A percentile compares a stretch with the other conserved stretches of the same genome.
phyloP scores from a whole-genome alignment of 805 yeast genomes.

The Candida maris region DNA sequence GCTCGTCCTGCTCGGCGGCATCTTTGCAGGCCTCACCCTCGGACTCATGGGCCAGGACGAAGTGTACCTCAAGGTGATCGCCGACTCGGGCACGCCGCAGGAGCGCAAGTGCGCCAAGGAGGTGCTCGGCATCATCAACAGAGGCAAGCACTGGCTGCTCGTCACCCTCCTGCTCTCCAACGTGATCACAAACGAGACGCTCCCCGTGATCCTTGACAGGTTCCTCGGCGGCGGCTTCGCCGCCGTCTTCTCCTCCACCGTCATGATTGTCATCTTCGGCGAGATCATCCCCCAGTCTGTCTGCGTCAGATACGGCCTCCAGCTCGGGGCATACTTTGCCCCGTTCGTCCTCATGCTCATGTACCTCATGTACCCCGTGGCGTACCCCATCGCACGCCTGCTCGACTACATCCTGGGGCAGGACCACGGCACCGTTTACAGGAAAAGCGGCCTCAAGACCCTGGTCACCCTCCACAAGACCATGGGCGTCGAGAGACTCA shows the following conservation, averaged over 20 bases:
- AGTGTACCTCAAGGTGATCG: slow-evolving; percentile 85
- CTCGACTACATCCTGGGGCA: slow-evolving; percentile 85
- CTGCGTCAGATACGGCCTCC: slow-evolving; percentile 88
- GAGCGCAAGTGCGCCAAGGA: slow-evolving; percentile 69
- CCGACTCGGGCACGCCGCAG: slow-evolving; percentile 71
- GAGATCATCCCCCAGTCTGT: slow-evolving; percentile 94
- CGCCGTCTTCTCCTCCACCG: slow-evolving; percentile 92
- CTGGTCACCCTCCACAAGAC: slow-evolving; percentile 89
- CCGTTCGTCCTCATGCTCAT: slow-evolving; percentile 83
- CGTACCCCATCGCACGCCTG: slow-evolving; percentile 82
- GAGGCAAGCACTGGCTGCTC: slow-evolving; percentile 94
- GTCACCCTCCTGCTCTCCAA: slow-evolving; percentile 83
- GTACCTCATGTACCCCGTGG: slow-evolving; percentile 89
- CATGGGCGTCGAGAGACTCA: slow-evolving; percentile 91
- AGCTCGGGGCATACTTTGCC: slow-evolving; percentile 84
- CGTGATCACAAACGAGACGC: slow-evolving; percentile 89
- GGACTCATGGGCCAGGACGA: slow-evolving; percentile 99
- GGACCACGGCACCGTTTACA: slow-evolving; percentile 93
- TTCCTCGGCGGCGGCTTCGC: slow-evolving; percentile 97
- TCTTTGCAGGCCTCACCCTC: slow-evolving; percentile 91
- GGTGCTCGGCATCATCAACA: slow-evolving; percentile 67
- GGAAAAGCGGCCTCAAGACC: slow-evolving; percentile 88
- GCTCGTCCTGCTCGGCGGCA: slow-evolving; percentile 76
- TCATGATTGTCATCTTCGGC: slow-evolving; percentile 88
- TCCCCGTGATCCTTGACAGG: slow-evolving; percentile 90